These are phyloP conservation scores for Syzygium malaccense DNA, from an alignment of 441 rosid species.

Conservation along the genomic window DNA sequence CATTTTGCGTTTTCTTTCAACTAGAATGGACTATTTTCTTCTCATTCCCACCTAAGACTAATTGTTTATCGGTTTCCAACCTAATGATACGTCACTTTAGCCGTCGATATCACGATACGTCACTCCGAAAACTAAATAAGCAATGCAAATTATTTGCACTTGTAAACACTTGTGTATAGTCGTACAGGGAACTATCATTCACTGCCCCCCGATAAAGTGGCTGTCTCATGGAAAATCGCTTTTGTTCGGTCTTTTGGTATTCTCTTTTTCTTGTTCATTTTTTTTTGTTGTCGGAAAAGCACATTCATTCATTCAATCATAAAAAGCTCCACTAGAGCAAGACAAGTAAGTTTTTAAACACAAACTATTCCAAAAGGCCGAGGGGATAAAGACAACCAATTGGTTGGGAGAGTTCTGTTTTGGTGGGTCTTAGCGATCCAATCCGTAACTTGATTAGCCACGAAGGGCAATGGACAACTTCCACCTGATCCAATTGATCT, in stretches of 20 bases:
- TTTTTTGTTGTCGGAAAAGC: not conserved
- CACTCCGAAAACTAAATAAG: not conserved
- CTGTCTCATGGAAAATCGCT: not conserved
- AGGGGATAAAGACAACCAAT: not conserved
- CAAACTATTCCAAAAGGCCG: not conserved
- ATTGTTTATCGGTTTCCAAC: not conserved
- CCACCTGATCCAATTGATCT: too few species aligned
- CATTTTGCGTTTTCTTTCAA: accelerated
- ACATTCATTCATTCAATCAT: not conserved
- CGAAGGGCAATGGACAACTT: too few species aligned
- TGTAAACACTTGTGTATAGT: accelerated
- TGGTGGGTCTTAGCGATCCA: too few species aligned
- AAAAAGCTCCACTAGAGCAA: not conserved
- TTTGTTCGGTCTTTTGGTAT: too few species aligned
- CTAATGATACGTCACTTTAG: not conserved
- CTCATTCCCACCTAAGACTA: not conserved
- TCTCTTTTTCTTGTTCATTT: too few species aligned
- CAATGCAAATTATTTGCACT: not conserved
- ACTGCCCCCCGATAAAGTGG: not conserved
- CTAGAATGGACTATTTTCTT: not conserved
- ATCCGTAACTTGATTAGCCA: too few species aligned
- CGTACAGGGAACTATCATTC: not conserved
- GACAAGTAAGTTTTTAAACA: not conserved
- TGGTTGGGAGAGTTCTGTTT: not conserved
- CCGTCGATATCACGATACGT: accelerated